These are phyloP conservation scores for Colletotrichum sp. DNA, from an alignment of 2,329 filamentous ascomycete species.

Conservation along the genomic window DNA sequence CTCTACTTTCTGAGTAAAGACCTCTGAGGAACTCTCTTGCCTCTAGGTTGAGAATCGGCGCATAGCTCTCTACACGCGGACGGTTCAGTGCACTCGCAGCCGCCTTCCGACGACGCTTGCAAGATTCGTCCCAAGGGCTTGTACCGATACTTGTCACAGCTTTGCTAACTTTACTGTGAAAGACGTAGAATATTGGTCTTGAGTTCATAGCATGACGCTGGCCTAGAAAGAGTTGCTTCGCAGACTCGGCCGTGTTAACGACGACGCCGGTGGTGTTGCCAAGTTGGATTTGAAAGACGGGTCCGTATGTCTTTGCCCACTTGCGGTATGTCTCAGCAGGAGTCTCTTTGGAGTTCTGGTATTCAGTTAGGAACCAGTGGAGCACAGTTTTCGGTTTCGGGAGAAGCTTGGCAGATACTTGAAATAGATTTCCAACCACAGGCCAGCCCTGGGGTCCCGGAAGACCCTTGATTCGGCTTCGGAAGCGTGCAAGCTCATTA, in stretches of 20 bases:
- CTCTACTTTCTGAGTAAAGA: slow-evolving; percentile 57
- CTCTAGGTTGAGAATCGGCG: slow-evolving; percentile 59
- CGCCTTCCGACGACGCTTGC: slow-evolving; percentile 67
- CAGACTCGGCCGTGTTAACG: slow-evolving; percentile 69
- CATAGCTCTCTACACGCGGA: slow-evolving; percentile 68
- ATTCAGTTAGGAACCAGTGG: background rate
- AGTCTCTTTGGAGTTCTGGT: background rate
- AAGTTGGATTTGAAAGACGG: slow-evolving; percentile 35
- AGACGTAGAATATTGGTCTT: slow-evolving; percentile 66
- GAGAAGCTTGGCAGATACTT: background rate
- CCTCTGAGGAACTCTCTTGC: slow-evolving; percentile 62
- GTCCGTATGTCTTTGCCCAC: slow-evolving; percentile 31
- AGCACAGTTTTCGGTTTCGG: background rate
- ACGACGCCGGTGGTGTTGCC: slow-evolving; percentile 64
- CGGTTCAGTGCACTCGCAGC: slow-evolving; percentile 70
- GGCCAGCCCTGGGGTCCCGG: slow-evolving; percentile 18
- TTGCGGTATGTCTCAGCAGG: slow-evolving; percentile 27
- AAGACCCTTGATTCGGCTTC: background rate
- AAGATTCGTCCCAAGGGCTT: slow-evolving; percentile 71
- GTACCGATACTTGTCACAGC: slow-evolving; percentile 59
- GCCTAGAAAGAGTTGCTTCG: slow-evolving; percentile 68
- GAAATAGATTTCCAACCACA: slow-evolving; percentile 15
- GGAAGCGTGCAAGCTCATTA: slow-evolving; percentile 10
- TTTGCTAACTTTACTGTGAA: slow-evolving; percentile 59
- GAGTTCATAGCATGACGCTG: slow-evolving; percentile 70